Conservation (phyloP, 768 basidiomycete species). For the Strobilomyces echinocephalus region DNA sequence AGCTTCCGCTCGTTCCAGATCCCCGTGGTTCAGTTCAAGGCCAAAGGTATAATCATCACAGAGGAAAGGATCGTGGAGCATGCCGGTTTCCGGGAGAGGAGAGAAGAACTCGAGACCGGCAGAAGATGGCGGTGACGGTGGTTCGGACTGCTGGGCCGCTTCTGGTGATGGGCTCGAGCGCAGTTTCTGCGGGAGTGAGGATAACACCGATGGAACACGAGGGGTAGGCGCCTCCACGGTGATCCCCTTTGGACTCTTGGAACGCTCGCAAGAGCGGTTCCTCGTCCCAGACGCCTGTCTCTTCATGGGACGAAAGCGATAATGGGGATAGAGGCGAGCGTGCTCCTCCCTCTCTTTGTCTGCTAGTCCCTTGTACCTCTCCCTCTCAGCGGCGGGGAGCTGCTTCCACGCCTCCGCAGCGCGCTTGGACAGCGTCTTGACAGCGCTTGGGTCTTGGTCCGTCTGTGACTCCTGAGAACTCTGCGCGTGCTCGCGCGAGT, state of each 20-base stretch:
- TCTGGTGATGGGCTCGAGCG: constrained; percentile 7
- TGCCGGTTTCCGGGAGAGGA: background rate
- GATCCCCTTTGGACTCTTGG: background rate
- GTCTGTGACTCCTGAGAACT: constrained; percentile 33
- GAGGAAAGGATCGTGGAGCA: constrained; percentile 2
- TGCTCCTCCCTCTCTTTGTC: constrained; percentile 55
- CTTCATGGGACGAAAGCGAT: constrained; percentile 58
- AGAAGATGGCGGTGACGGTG: constrained; percentile 1
- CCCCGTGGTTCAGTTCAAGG: constrained; percentile 10
- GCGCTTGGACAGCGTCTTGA: constrained; percentile 67
- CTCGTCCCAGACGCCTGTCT: constrained; percentile 24
- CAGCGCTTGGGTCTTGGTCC: constrained; percentile 13
- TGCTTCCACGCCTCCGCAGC: constrained; percentile 73
- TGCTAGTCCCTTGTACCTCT: constrained; percentile 49
- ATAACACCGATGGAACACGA: constrained; percentile 16
- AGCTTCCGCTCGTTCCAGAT: constrained; percentile 23
- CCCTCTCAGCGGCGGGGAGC: constrained; percentile 44
- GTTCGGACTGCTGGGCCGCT: background rate
- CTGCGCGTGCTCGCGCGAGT: constrained; percentile 44
- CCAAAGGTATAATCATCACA: constrained; percentile 2
- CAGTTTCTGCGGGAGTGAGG: constrained; percentile 1
- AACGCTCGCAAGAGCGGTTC: constrained; percentile 16
- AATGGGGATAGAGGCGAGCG: constrained; percentile 52
- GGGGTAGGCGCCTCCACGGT: too few species aligned
- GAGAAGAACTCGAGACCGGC: constrained; percentile 1